Conservation (phyloP, 805 yeast genomes). For the Ogataea sp. region DNA sequence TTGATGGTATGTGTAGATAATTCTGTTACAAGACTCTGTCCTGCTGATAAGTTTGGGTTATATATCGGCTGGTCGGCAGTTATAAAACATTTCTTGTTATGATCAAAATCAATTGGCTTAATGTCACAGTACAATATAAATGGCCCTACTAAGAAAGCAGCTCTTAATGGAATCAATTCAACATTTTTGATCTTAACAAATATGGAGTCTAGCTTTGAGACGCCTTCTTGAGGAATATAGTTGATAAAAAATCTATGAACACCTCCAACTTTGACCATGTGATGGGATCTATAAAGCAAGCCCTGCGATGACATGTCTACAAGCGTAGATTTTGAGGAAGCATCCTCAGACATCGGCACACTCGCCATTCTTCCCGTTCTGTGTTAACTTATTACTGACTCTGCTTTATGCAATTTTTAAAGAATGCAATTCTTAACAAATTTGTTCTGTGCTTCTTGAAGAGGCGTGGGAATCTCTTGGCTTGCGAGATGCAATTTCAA, state of each 20-base stretch:
- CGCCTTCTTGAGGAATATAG: conserved; percentile 31
- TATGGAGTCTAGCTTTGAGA: conserved; percentile 15
- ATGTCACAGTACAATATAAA: conserved; percentile 80
- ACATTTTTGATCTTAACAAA: conserved; percentile 60
- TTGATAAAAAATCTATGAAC: conserved; percentile 46
- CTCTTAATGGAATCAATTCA: conserved; percentile 66
- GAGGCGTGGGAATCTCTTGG: no score
- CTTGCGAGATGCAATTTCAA: no score
- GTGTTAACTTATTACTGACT: no score
- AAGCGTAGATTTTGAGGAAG: neutral
- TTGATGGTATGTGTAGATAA: conserved; percentile 58
- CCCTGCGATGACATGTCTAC: neutral
- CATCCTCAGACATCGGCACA: neutral
- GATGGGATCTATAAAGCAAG: conserved; percentile 1
- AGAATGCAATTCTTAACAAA: no score
- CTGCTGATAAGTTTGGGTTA: conserved; percentile 66
- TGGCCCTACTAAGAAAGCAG: conserved; percentile 87
- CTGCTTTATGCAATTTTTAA: no score
- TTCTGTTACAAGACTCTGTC: conserved; percentile 53
- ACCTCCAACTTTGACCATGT: conserved; percentile 46
- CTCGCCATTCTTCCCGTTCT: no score
- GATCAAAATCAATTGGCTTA: conserved; percentile 55
- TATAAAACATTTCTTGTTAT: conserved; percentile 42
- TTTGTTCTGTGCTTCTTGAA: no score
- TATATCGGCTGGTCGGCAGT: conserved; percentile 74